A percentile compares a stretch with the other conserved stretches of the same genome.
Conservation (phyloP, 2,329 filamentous ascomycete genomes). For the Penicillium sp. region DNA sequence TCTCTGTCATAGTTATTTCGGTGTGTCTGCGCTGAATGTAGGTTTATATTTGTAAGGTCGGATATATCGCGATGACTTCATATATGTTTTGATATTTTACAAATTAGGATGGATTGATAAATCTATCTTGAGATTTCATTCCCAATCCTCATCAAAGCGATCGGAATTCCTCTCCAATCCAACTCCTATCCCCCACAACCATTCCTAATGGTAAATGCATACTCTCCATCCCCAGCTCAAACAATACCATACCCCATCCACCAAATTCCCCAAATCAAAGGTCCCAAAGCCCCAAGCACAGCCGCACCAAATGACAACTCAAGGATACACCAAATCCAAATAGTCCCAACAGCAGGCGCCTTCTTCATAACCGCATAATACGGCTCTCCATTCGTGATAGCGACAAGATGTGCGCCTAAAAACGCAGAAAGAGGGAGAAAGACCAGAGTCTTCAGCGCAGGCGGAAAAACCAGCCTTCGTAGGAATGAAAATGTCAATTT, state of each 20-base stretch:
- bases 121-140: background rate
- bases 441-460: conserved; percentile 31
- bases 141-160: background rate
- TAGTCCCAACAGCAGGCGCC: conserved; percentile 79
- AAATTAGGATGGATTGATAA: background rate
- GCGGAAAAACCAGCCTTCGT: conserved; percentile 34
- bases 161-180: background rate
- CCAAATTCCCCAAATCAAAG: conserved; percentile 51
- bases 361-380: conserved; percentile 91
- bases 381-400: conserved; percentile 73
- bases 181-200: too few relatives aligned
- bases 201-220: background rate
- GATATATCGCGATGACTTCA: too few relatives aligned
- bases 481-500: conserved; percentile 29
- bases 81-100: background rate
- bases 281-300: conserved; percentile 52
- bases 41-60: background rate
- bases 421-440: conserved; percentile 35
- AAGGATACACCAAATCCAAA: conserved; percentile 92
- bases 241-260: conserved; percentile 54
- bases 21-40: background rate
- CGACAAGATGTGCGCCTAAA: conserved; percentile 75
- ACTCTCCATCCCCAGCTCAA: conserved; percentile 10
- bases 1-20: background rate
- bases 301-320: conserved; percentile 74